Evolutionary conservation across 768 basidiomycete species (phyloP).

Genomic region (Boletus pseudopeckii): DNA sequence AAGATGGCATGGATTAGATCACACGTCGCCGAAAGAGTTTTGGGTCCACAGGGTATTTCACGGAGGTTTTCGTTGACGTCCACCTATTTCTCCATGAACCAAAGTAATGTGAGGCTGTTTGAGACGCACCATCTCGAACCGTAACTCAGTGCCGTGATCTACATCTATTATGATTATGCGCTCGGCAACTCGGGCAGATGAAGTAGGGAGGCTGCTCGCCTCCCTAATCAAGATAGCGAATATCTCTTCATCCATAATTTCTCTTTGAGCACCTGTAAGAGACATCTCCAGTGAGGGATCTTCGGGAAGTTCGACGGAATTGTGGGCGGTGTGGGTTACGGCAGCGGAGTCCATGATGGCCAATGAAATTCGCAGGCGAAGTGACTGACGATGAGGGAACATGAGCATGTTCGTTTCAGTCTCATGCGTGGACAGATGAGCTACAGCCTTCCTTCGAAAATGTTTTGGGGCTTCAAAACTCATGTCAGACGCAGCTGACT

Average conservation of each 20-base stretch:
- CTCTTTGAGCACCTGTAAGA: conserved; percentile 60
- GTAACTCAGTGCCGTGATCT: conserved; percentile 65
- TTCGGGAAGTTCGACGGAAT: conserved; percentile 32
- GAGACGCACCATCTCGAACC: conserved; percentile 65
- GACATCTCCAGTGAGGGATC: conserved; percentile 45
- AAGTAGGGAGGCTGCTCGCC: conserved; percentile 72
- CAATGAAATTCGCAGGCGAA: conserved; percentile 61
- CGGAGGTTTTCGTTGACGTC: conserved; percentile 26
- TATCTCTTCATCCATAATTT: conserved; percentile 78
- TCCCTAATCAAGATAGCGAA: conserved; percentile 72
- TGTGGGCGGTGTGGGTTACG: conserved; percentile 33
- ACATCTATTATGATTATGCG: conserved; percentile 72
- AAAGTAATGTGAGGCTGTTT: not conserved
- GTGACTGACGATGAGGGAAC: conserved; percentile 63
- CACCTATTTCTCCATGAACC: conserved; percentile 29
- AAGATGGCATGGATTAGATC: conserved; percentile 67
- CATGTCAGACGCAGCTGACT: not conserved
- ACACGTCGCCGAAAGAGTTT: conserved; percentile 40
- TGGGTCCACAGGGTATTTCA: conserved; percentile 8
- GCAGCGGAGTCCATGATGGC: conserved; percentile 35
- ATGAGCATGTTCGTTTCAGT: conserved; percentile 42
- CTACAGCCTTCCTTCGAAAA: conserved; percentile 70
- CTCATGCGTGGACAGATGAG: conserved; percentile 54
- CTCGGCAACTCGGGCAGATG: conserved; percentile 76
- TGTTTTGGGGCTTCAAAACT: conserved; percentile 51